Evolutionary conservation across 805 yeast genomes (phyloP).

Genomic region (Teunomyces stri): DNA sequence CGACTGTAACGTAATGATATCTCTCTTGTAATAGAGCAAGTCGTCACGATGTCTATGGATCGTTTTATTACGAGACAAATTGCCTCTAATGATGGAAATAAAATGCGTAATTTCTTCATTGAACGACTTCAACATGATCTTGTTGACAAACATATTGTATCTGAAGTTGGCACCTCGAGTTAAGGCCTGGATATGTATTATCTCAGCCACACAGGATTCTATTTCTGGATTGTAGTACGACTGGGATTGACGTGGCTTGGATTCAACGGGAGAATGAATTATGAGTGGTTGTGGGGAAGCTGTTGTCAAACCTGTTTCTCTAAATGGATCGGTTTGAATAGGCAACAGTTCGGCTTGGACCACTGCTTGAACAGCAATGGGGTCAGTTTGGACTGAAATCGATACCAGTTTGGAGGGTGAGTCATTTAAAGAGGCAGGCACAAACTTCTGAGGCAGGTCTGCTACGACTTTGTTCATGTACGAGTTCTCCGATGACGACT

Average conservation of each 20-base stretch:
- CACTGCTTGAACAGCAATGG: not conserved
- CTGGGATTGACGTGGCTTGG: not conserved
- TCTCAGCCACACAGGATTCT: not conserved
- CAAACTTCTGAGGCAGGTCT: conserved; percentile 7
- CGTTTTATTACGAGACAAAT: conserved; percentile 28
- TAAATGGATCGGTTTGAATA: conserved; percentile 8
- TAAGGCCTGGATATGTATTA: conserved; percentile 54
- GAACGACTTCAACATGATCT: conserved; percentile 58
- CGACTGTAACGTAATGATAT: conserved; percentile 41
- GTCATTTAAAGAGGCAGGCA: not conserved
- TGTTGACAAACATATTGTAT: conserved; percentile 59
- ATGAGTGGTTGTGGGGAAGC: not conserved
- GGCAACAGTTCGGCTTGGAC: not conserved
- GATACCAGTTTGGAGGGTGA: not conserved
- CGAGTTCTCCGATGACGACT: conserved; percentile 8
- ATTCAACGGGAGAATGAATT: conserved; percentile 2
- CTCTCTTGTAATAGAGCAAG: conserved; percentile 24
- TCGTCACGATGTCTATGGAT: conserved; percentile 36
- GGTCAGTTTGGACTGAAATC: conserved; percentile 5
- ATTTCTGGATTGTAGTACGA: conserved; percentile 1
- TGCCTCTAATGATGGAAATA: conserved; percentile 54
- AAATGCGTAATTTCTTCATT: conserved; percentile 48
- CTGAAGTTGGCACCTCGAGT: conserved; percentile 69
- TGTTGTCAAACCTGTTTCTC: conserved; percentile 1
- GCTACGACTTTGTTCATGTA: conserved; percentile 17